Evolutionary conservation across 176 grass and related monocot species (phyloP), one percentile per base, ranked within the genome.

Genomic region (Aegilops tauschii): DNA sequence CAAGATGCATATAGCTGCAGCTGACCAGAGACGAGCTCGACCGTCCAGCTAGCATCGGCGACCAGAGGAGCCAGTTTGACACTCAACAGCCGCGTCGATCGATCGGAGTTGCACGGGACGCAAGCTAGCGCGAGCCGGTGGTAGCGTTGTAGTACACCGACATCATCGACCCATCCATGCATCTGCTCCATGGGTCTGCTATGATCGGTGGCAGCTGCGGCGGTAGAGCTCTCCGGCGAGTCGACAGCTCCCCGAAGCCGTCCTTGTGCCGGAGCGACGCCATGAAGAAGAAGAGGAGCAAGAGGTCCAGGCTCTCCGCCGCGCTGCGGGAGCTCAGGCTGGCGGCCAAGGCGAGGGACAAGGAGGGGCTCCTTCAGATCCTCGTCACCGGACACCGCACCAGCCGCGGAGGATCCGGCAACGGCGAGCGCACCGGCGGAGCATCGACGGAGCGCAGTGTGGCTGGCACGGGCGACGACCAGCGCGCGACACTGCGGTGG

Each of bases 311-410:
- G 14, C 65, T 90, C 83, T 76, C 79, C 39, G 79, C 88, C 79
- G 84, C 75, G 45, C 86, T 84, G 80, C 81, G 30, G 28, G 77
- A 81, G 14, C 83, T 90, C 71, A 75, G 29, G 61, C 45, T 86
- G 61, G 80, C 32, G 28, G 34, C 83, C 23, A 31, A 27, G 1
- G 37, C 30, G 74, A 25, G 63, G 63, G 66, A 44, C 39, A 74
- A 74, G 75, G 50, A 21, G 10, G 49, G 68, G 8, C 78, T 65
- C 59, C 59, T 77, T 29, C 74, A 56, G 16, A 77, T 80, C 78
- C 59, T 44, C 36, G 36, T 65, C 36, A 80, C 78, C 14, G 78
- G 78, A 7, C 77, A 79, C 54, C 59, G 78, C 8, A 2, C 73
- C 10, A 31, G 35, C 78, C 17, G 47, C 17, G 16, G 29, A 52